Percentiles rank a stretch among this genome's conserved stretches.
Conservation (phyloP, 805 yeast species). For the Zygoascus bituminiphila region DNA sequence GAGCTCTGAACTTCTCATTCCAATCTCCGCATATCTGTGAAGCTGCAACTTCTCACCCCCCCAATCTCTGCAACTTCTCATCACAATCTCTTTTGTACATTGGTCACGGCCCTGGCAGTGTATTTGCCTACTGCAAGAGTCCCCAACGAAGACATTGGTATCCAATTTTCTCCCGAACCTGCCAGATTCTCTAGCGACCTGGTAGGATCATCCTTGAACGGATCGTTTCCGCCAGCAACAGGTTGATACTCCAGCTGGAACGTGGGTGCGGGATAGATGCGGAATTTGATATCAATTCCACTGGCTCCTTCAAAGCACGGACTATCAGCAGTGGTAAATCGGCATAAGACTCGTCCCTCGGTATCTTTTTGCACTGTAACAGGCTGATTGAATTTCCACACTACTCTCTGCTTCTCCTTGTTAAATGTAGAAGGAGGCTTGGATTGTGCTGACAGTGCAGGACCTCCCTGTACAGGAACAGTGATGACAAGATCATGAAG, state of each 20-base stretch:
- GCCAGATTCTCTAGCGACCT: constrained; percentile 3
- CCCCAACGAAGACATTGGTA: constrained; percentile 8
- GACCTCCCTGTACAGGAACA: constrained; percentile 53
- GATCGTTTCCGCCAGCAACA: not conserved
- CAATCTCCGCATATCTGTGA: not conserved
- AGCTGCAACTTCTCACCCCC: too few species aligned
- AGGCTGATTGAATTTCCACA: constrained; percentile 57
- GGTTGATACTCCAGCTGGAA: constrained; percentile 3
- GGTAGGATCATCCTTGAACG: constrained; percentile 3
- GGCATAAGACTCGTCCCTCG: constrained; percentile 72
- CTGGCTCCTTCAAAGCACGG: constrained; percentile 60
- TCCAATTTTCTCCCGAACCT: constrained; percentile 5
- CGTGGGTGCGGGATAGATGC: constrained; percentile 5
- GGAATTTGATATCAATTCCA: constrained; percentile 55
- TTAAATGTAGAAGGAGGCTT: constrained; percentile 90
- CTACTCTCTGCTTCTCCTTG: constrained; percentile 74
- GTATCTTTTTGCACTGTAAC: constrained; percentile 31
- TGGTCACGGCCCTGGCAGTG: constrained; percentile 14
- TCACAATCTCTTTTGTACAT: constrained; percentile 8
- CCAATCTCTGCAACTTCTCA: not conserved
- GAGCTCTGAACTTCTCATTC: not conserved
- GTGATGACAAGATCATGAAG: constrained; percentile 55
- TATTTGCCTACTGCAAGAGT: constrained; percentile 13
- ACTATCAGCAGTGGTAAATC: constrained; percentile 65
- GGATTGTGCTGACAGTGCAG: constrained; percentile 63